phyloP scores from a whole-genome alignment of 495 filamentous ascomycete species.

The Lineolata rhizophorae region DNA sequence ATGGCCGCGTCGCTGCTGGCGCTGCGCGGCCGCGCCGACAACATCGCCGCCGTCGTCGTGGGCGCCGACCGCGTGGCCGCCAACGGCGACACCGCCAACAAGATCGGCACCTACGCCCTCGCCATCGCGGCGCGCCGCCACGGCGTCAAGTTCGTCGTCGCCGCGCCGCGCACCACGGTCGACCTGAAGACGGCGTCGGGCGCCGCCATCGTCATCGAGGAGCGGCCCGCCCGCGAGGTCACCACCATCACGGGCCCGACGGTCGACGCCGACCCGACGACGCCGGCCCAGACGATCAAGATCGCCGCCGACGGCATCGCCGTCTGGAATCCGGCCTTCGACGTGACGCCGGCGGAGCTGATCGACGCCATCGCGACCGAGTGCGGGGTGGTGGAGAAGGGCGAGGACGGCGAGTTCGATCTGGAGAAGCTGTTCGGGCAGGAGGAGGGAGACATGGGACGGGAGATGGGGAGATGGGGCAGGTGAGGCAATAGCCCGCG shows the following conservation, averaged over 20 bases:
- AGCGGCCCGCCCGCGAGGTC: slow-evolving; percentile 56
- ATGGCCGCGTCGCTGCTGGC: slow-evolving; percentile 75
- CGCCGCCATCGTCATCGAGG: slow-evolving; percentile 64
- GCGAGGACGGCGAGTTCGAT: slow-evolving; percentile 49
- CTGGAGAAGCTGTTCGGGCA: slow-evolving; percentile 32
- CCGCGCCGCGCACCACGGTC: slow-evolving; percentile 84
- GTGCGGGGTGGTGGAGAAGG: slow-evolving; percentile 66
- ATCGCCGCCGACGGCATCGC: slow-evolving; percentile 62
- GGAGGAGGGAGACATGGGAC: slow-evolving; percentile 8
- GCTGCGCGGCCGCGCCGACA: slow-evolving; percentile 25
- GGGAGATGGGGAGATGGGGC: too few relatives aligned
- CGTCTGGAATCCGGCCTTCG: slow-evolving; percentile 94
- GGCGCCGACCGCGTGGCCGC: slow-evolving; percentile 88
- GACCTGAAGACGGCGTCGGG: slow-evolving; percentile 63
- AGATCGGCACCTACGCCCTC: slow-evolving; percentile 88
- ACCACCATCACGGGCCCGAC: slow-evolving; percentile 56
- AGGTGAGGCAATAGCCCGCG: too few relatives aligned
- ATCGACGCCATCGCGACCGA: slow-evolving; percentile 94
- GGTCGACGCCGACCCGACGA: slow-evolving; percentile 8
- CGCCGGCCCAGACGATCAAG: slow-evolving; percentile 29
- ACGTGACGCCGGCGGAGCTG: slow-evolving; percentile 66
- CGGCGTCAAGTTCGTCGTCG: slow-evolving; percentile 82
- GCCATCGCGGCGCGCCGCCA: slow-evolving; percentile 73
- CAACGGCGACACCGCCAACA: slow-evolving; percentile 96
- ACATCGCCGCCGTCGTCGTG: slow-evolving; percentile 71